Conservation (phyloP, 2,329 filamentous ascomycete species). For the Penicillium sp. region DNA sequence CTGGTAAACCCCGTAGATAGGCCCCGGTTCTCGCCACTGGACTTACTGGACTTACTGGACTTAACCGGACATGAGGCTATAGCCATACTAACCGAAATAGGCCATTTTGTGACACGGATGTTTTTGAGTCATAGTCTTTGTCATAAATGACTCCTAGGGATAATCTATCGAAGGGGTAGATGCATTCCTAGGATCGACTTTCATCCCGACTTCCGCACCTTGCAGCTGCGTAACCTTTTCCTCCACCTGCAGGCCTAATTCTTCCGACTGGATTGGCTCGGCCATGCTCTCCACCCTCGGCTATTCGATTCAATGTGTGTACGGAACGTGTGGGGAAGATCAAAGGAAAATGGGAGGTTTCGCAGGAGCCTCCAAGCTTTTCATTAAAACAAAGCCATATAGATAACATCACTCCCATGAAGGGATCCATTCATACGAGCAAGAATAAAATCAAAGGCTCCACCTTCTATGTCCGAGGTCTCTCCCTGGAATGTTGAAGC, state of each 20-base stretch:
- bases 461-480: neutral
- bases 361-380: neutral
- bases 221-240: conserved; percentile 10
- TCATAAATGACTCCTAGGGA: neutral
- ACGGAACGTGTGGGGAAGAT: neutral
- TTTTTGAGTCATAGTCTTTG: neutral
- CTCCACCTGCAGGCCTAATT: conserved; percentile 9
- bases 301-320: conserved; percentile 1
- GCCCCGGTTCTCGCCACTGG: neutral
- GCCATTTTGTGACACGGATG: neutral
- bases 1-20: too few relatives aligned
- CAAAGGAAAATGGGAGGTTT: neutral
- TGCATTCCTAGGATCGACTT: conserved; percentile 21
- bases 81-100: neutral
- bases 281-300: conserved; percentile 6
- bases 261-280: conserved; percentile 17
- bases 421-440: neutral
- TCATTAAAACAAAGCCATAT: neutral
- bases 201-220: conserved; percentile 14
- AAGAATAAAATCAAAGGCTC: neutral
- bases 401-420: neutral
- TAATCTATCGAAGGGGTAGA: neutral
- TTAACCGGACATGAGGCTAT: neutral
- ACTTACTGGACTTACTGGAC: neutral
- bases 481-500: neutral